These are phyloP conservation scores for Scedosporium boydii DNA, from an alignment of 2,329 filamentous ascomycete genomes.

Conservation along the genomic window DNA sequence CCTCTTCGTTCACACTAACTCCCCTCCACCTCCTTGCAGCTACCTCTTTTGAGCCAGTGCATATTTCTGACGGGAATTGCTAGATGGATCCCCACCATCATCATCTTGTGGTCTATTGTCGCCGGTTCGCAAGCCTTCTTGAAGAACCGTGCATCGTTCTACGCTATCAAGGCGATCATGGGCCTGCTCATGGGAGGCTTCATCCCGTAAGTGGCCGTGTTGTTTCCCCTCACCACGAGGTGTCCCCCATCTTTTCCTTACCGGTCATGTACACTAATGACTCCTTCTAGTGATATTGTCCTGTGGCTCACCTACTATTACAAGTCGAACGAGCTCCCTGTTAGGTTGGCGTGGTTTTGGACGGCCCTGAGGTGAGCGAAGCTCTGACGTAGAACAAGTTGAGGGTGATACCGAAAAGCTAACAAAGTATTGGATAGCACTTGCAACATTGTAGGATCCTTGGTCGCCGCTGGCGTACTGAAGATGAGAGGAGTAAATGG, in stretches of 20 bases:
- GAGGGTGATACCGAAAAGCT: not conserved
- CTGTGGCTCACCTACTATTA: slow-evolving; percentile 23
- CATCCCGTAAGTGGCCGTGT: slow-evolving; percentile 28
- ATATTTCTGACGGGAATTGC: too few species aligned
- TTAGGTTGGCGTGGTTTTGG: slow-evolving; percentile 21
- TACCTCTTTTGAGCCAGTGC: too few species aligned
- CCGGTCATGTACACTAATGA: not conserved
- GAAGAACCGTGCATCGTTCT: slow-evolving; percentile 25
- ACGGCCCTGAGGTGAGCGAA: slow-evolving; percentile 11
- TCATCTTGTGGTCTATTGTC: slow-evolving; percentile 30
- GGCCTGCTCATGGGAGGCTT: slow-evolving; percentile 41
- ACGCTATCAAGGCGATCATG: slow-evolving; percentile 30
- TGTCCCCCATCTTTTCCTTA: not conserved
- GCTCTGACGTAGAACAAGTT: not conserved
- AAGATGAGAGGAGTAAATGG: slow-evolving; percentile 25
- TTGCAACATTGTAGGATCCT: slow-evolving; percentile 27
- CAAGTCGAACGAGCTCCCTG: slow-evolving; percentile 20
- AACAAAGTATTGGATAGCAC: slow-evolving; percentile 7
- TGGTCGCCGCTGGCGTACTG: slow-evolving; percentile 32
- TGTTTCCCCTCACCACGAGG: not conserved
- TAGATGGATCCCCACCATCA: slow-evolving; percentile 31
- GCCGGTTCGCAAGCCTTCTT: slow-evolving; percentile 28
- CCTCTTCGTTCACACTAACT: too few species aligned
- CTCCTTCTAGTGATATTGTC: slow-evolving; percentile 14
- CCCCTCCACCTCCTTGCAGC: too few species aligned